These are phyloP conservation scores for Sonneratia alba DNA, from an alignment of 345 rosid species.

Conservation along the genomic window DNA sequence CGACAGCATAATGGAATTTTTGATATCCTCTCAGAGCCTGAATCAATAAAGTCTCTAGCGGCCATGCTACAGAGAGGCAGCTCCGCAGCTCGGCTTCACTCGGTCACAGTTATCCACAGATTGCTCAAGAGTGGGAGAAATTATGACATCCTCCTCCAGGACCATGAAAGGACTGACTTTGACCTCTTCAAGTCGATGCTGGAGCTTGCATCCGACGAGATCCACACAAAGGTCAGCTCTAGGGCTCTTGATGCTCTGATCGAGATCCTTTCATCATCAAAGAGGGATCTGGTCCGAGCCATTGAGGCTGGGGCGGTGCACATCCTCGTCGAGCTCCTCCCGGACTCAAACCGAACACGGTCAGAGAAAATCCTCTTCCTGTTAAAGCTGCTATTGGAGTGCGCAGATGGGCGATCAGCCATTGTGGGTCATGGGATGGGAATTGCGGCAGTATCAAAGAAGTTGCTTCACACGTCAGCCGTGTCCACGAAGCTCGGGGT, in stretches of 20 bases:
- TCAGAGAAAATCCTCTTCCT: conserved; percentile 22
- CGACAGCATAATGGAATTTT: conserved; percentile 4
- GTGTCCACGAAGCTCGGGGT: conserved; percentile 20
- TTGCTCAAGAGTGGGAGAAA: conserved; percentile 12
- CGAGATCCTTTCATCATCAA: conserved; percentile 9
- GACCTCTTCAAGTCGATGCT: conserved; percentile 28
- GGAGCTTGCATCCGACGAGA: conserved; percentile 29
- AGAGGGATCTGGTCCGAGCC: conserved; percentile 20
- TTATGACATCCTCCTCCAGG: conserved; percentile 13
- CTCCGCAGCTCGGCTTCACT: conserved; percentile 21
- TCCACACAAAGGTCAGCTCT: conserved; percentile 16
- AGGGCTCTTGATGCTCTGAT: no score
- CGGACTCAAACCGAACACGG: conserved; percentile 23
- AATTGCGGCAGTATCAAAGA: conserved; percentile 25
- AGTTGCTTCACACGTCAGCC: conserved; percentile 12
- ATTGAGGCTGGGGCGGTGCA: conserved; percentile 25
- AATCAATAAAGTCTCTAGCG: conserved; percentile 15
- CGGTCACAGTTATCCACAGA: conserved; percentile 14
- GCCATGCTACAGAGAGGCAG: conserved; percentile 27
- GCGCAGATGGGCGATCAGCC: conserved; percentile 26
- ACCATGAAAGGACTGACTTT: conserved; percentile 11
- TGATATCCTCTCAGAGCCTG: conserved; percentile 13
- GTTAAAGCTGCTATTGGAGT: conserved; percentile 23
- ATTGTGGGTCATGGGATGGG: conserved; percentile 24
- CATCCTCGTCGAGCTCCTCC: conserved; percentile 25